phyloP scores from a whole-genome alignment of 2,329 filamentous ascomycete genomes.

The Dactylellina drechsleri region DNA sequence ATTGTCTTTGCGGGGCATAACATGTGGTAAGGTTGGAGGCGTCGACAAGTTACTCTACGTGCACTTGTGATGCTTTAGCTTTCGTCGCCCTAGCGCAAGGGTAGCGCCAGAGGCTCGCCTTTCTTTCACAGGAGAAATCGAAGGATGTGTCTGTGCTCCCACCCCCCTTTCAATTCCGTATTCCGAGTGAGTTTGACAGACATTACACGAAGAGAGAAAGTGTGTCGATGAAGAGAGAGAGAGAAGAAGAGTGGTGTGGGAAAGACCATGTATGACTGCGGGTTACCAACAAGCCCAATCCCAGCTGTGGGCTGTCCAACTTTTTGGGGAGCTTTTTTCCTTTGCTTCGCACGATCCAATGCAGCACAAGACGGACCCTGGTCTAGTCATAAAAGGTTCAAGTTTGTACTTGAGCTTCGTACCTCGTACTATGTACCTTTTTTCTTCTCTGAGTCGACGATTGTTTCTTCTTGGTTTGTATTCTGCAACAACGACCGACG shows the following conservation, averaged over 20 bases:
- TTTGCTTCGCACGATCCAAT: constrained; percentile 12
- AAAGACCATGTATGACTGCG: neutral
- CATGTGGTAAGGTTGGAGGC: neutral
- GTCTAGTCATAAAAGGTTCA: neutral
- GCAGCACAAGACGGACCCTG: neutral
- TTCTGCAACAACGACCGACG: neutral
- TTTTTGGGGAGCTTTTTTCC: neutral
- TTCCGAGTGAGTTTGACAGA: too few relatives aligned
- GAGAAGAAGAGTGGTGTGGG: neutral
- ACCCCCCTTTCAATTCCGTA: neutral
- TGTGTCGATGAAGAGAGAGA: neutral
- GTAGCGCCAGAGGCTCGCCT: neutral
- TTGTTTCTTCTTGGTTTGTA: neutral
- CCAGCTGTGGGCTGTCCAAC: constrained; percentile 12
- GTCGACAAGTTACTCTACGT: neutral
- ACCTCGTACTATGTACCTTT: neutral
- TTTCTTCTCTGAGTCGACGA: constrained; percentile 7
- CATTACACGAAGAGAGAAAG: constrained; percentile 8
- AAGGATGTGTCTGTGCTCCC: constrained; percentile 43
- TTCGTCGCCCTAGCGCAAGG: constrained; percentile 20
- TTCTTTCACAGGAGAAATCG: constrained; percentile 4
- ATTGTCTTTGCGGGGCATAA: neutral
- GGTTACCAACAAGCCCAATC: constrained; percentile 11
- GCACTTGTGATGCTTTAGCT: neutral
- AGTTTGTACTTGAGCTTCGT: neutral